phyloP scores from a whole-genome alignment of 148 eudicot species.

The Camellia japonica region DNA sequence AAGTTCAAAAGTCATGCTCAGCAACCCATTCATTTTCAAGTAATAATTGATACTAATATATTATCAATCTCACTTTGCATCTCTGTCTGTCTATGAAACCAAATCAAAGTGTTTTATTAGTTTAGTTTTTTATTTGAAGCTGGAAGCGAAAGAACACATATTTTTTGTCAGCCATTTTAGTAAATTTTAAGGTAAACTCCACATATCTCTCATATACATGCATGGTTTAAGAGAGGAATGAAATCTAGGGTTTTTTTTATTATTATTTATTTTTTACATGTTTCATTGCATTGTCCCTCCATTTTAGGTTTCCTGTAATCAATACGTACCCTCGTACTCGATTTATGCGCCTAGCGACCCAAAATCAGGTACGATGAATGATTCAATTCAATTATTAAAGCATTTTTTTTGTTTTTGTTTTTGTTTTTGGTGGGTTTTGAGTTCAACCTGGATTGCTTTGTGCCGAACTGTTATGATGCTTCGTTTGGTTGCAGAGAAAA shows the following conservation, averaged over 20 bases:
- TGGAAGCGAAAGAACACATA: no score
- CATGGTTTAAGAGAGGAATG: no score
- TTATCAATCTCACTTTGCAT: no score
- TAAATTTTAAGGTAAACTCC: no score
- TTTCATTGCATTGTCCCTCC: background rate
- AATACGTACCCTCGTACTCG: background rate
- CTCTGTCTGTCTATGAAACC: no score
- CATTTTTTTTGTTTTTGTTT: background rate
- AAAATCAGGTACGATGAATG: conserved; percentile 10
- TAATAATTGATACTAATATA: no score
- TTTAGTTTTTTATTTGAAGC: no score
- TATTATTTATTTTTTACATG: conserved; percentile 4
- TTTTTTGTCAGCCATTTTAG: no score
- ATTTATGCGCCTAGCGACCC: background rate
- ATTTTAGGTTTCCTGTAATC: conserved; percentile 1
- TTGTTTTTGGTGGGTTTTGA: background rate
- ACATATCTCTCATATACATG: no score
- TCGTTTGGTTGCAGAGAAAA: conserved; percentile 2
- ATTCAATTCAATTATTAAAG: background rate
- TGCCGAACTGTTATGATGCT: background rate
- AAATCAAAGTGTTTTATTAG: no score
- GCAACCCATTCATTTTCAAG: no score
- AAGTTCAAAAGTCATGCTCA: no score
- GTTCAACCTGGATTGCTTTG: background rate
- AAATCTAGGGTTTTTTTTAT: conserved; percentile 23